Conservation (phyloP, 257 asterid genomes). For the Orobanche coerulescens region DNA sequence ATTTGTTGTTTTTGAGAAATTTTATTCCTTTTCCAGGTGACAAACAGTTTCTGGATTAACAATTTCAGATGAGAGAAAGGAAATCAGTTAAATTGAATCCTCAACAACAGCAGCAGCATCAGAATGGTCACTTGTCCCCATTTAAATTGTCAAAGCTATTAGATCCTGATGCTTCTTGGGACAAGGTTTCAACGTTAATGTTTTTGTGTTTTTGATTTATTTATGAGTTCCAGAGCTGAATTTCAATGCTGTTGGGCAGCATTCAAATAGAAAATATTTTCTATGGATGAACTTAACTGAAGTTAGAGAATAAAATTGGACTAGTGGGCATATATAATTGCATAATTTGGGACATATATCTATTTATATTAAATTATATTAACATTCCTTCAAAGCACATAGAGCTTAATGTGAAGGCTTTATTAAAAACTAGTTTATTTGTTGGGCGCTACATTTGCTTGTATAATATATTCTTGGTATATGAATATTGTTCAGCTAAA, state of each 20-base stretch:
- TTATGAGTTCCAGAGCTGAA: not conserved
- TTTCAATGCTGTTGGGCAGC: not conserved
- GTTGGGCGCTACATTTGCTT: not conserved
- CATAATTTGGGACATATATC: not conserved
- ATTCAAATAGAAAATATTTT: not conserved
- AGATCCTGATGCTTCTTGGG: conserved; percentile 73
- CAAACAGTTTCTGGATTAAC: conserved; percentile 5
- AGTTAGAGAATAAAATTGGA: not conserved
- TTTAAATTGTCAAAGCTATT: conserved; percentile 62
- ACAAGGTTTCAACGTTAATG: conserved; percentile 46
- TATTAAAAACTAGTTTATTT: not conserved
- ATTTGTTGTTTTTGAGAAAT: not conserved
- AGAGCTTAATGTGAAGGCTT: too few species aligned
- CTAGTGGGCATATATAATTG: not conserved
- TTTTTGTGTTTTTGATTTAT: not conserved
- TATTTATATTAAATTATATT: too few species aligned
- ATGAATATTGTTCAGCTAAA: not conserved
- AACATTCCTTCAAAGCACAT: too few species aligned
- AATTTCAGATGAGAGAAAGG: conserved; percentile 65
- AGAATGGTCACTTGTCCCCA: conserved; percentile 71
- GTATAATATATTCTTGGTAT: not conserved
- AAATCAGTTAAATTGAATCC: conserved; percentile 53
- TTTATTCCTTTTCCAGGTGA: not conserved
- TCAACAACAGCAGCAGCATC: conserved; percentile 47
- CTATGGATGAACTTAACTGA: not conserved